Conservation (phyloP, 345 rosid genomes). For the Ricinus communis region DNA sequence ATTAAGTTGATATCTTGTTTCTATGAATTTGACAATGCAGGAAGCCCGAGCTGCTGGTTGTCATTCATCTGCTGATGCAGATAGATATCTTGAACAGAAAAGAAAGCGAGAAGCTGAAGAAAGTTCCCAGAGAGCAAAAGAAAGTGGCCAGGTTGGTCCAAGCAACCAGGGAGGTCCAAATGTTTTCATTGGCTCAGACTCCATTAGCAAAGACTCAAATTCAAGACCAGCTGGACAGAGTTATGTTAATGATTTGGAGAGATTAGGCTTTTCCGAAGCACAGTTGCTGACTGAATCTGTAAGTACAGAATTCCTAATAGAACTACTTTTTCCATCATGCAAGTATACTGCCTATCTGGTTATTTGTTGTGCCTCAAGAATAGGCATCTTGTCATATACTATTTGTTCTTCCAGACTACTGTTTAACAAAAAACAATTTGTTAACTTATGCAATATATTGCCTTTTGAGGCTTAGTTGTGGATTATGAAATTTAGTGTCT, state of each 20-base stretch:
- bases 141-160: constrained; percentile 51
- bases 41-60: constrained; percentile 94
- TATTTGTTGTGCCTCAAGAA: not conserved
- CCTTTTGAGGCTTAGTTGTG: not conserved
- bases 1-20: constrained; percentile 14
- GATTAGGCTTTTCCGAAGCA: constrained; percentile 54
- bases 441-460: not conserved
- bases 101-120: constrained; percentile 80
- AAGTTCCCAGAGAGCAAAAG: constrained; percentile 66
- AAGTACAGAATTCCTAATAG: constrained; percentile 25
- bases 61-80: constrained; percentile 78
- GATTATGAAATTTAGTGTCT: not conserved
- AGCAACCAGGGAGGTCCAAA: constrained; percentile 45
- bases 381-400: not conserved
- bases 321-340: not conserved
- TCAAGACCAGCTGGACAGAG: constrained; percentile 52
- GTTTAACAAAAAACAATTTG: not conserved
- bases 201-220: constrained; percentile 38
- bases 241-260: constrained; percentile 55
- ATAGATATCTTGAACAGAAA: constrained; percentile 60
- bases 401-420: not conserved
- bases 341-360: not conserved
- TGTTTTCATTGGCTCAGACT: constrained; percentile 42
- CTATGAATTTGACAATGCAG: constrained; percentile 39
- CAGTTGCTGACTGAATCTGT: constrained; percentile 84